Conservation (phyloP, 805 yeast species). For the Teunomyces barrocoloradensis region DNA sequence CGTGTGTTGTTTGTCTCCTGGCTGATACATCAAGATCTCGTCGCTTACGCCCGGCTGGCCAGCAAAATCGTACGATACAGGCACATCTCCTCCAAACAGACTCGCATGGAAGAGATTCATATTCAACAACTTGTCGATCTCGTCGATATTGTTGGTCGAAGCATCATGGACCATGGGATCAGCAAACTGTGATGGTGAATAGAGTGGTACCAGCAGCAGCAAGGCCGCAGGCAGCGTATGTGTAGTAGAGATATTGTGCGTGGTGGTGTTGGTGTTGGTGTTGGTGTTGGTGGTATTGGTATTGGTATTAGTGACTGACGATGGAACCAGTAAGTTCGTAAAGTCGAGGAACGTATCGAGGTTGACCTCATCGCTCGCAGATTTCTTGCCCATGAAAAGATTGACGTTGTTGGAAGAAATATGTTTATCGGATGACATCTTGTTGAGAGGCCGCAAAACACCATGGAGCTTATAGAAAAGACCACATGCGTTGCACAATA, state of each 20-base stretch:
- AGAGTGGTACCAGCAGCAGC: not conserved
- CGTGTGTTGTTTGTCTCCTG: slow-evolving; percentile 1
- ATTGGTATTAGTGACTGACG: slow-evolving; percentile 1
- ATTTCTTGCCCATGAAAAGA: slow-evolving; percentile 1
- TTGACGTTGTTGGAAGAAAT: not conserved
- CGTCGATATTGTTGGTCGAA: slow-evolving; percentile 24
- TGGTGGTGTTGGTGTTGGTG: not conserved
- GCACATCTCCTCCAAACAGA: slow-evolving; percentile 16
- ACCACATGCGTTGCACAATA: slow-evolving; percentile 47
- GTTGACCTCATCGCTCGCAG: slow-evolving; percentile 12
- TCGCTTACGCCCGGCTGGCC: slow-evolving; percentile 26
- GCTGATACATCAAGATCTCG: slow-evolving; percentile 29
- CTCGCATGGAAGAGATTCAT: slow-evolving; percentile 39
- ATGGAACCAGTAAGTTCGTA: not conserved
- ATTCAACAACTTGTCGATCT: slow-evolving; percentile 39
- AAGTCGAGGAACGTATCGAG: slow-evolving; percentile 18
- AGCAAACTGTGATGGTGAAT: not conserved
- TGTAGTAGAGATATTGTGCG: slow-evolving; percentile 1
- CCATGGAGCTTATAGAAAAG: slow-evolving; percentile 46
- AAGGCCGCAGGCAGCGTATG: slow-evolving; percentile 2
- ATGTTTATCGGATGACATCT: slow-evolving; percentile 6
- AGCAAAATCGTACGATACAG: not conserved
- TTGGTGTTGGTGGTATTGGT: not conserved
- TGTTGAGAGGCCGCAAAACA: slow-evolving; percentile 39
- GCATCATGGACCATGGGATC: not conserved